Evolutionary conservation across 768 basidiomycete species (phyloP), one percentile per base, ranked within the genome.

Genomic region (Amanita fuliginea): DNA sequence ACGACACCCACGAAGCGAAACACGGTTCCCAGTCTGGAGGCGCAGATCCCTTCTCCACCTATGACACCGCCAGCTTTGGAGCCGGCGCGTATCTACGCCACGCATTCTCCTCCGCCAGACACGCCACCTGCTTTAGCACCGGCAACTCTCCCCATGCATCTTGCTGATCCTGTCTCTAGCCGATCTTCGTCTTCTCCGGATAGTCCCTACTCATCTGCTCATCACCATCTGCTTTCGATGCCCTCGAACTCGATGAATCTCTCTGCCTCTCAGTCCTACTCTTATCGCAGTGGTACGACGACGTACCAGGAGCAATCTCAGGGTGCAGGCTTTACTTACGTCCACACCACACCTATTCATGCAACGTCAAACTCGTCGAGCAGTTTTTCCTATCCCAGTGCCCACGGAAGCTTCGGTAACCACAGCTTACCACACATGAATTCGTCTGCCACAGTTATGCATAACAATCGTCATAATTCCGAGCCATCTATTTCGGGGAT

Each of bases 61-160:
- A 53, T 66, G 16, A 59, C 67, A 0, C 68, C 77, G 0, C 76
- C 74, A 4, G 65, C 76, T 6, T 53, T 78, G 21, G 76, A 73
- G 52, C 72, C 65, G 0, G 72, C 74, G 3, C 59, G 68, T 5
- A 34, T 66, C 0, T 70, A 69, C 41, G 52, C 51, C 35, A 64
- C 65, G 36, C 62, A 67, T 42, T 63, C 64, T 2, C 65, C 74
- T 0, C 73, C 77, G 0, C 78, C 78, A 0, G 73, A 79, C 40
- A 77, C 80, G 0, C 77, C 79, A 0, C 79, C 78, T 0, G 66
- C 75, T 0, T 66, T 81, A 34, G 71, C 72, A 0, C 75, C 73
- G 13, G 77, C 80, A 0, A 74, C 73, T 0, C 62, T 75, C 0
- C 72, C 73, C 0, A 35, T 65, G 9, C 65, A 70, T 37, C 50